Evolutionary conservation across 257 asterid genomes (phyloP), one percentile per base, ranked within the genome.

Genomic region (Prunella vulgaris): DNA sequence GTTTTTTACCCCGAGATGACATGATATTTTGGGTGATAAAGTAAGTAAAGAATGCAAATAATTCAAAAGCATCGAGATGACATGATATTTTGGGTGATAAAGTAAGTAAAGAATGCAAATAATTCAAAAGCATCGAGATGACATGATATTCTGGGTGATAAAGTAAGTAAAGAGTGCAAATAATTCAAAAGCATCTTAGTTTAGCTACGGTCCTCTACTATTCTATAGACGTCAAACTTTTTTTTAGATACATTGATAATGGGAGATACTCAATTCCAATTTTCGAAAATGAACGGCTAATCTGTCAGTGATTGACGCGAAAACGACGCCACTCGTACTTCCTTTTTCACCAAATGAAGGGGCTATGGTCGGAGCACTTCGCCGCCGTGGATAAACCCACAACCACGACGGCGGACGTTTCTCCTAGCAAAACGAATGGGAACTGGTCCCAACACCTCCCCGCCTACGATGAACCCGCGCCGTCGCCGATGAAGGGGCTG

Each of bases 361-460:
- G 59, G 5, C 59, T 52, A 1, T 52, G 59, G 59, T 52, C 59
- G 5, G 28, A 52, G 20, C 14, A 17, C 59, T 18, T 52, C 59
- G 14, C 57, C 54, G 54, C 56, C 25, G 58, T 27, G 2, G 58
- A 17, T 51, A 18, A 51, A 18, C 58, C 27, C 58, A 49, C 56
- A 6, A 49, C 25, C 56, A 7, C 52, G 15, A 14, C 25, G 56
- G 10, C 5, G 8, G 10, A 49, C 25, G 14, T 8, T 15, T 49
- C 24, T 48, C 24, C 56, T 14, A 13, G 1, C 9, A 32, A 32
- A 32, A 32, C 38, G 71, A 21, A 58, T 17, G 77, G 66, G 38
- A 5, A n/a, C 13, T 64, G 77, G 66, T 64, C 71, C 15, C 57
- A 72, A 3, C 66, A 51, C 65, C 54, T 72, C 57, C 46, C 66